Conservation (phyloP, 192 early-diverging fungal genomes). For the Backusella circina region DNA sequence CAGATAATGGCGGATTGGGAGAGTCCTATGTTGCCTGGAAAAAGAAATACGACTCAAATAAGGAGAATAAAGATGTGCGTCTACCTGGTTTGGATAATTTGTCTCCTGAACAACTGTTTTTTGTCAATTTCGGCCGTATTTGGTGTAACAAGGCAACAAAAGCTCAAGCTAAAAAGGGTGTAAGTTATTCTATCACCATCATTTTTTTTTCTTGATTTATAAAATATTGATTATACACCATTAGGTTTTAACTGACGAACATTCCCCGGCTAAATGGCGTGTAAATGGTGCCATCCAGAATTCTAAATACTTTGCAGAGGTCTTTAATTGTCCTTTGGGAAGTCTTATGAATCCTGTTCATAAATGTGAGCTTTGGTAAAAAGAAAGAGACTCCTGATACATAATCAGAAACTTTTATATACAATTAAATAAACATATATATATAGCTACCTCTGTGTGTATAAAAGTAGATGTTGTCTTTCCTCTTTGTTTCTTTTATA, state of each 20-base stretch:
- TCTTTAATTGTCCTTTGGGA: constrained; percentile 61
- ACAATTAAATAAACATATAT: background rate
- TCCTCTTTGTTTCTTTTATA: background rate
- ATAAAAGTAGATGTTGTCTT: background rate
- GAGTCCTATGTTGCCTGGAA: constrained; percentile 34
- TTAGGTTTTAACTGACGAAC: constrained; percentile 60
- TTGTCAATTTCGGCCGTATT: constrained; percentile 61
- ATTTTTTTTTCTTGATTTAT: background rate
- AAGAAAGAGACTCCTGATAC: background rate
- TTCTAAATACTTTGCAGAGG: constrained; percentile 60
- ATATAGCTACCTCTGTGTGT: background rate
- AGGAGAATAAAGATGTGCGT: constrained; percentile 16
- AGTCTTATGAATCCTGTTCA: constrained; percentile 66
- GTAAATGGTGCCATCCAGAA: constrained; percentile 72
- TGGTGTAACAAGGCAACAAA: constrained; percentile 57
- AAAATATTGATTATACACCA: background rate
- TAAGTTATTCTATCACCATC: constrained; percentile 19
- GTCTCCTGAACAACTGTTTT: constrained; percentile 61
- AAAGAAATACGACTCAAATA: constrained; percentile 28
- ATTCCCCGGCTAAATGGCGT: constrained; percentile 61
- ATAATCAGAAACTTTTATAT: background rate
- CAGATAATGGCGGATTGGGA: constrained; percentile 64
- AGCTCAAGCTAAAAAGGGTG: constrained; percentile 40
- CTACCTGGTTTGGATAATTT: constrained; percentile 52
- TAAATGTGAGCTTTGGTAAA: constrained; percentile 48